phyloP scores from a whole-genome alignment of 2,329 filamentous ascomycete species.

The Aureobasidium sp. region DNA sequence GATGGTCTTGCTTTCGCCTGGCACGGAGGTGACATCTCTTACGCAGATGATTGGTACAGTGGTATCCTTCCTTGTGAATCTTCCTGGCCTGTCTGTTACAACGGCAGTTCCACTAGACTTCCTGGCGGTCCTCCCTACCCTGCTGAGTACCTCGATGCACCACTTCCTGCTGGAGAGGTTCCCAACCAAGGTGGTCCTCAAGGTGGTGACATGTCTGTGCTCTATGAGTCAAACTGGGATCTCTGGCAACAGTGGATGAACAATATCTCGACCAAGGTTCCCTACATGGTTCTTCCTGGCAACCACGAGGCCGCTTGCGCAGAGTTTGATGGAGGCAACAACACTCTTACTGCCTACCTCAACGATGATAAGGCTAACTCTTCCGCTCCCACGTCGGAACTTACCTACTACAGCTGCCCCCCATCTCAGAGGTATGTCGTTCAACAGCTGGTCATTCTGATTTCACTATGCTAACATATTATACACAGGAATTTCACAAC shows the following conservation, averaged over 20 bases:
- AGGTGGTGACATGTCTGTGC: slow-evolving; percentile 43
- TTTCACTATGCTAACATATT: background rate
- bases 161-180: slow-evolving; percentile 40
- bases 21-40: slow-evolving; percentile 47
- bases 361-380: slow-evolving; percentile 38
- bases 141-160: slow-evolving; percentile 35
- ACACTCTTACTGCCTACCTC: slow-evolving; percentile 42
- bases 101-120: slow-evolving; percentile 38
- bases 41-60: slow-evolving; percentile 46
- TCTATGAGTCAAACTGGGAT: slow-evolving; percentile 48
- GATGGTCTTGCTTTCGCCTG: slow-evolving; percentile 45
- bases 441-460: background rate
- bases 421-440: slow-evolving; percentile 39
- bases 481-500: slow-evolving; percentile 43
- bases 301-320: slow-evolving; percentile 46
- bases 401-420: slow-evolving; percentile 48
- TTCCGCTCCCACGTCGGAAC: slow-evolving; percentile 25
- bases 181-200: slow-evolving; percentile 41
- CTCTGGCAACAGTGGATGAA: slow-evolving; percentile 46
- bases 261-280: slow-evolving; percentile 36
- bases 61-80: slow-evolving; percentile 44
- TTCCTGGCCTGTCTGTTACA: slow-evolving; percentile 47
- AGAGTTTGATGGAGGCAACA: slow-evolving; percentile 42
- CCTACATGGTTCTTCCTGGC: slow-evolving; percentile 45
- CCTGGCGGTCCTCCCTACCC: slow-evolving; percentile 34